Percentiles rank a stretch among this genome's conserved stretches.
These are phyloP conservation scores for Lentinula guzmanii DNA, from an alignment of 768 basidiomycete species.

Conservation along the genomic window DNA sequence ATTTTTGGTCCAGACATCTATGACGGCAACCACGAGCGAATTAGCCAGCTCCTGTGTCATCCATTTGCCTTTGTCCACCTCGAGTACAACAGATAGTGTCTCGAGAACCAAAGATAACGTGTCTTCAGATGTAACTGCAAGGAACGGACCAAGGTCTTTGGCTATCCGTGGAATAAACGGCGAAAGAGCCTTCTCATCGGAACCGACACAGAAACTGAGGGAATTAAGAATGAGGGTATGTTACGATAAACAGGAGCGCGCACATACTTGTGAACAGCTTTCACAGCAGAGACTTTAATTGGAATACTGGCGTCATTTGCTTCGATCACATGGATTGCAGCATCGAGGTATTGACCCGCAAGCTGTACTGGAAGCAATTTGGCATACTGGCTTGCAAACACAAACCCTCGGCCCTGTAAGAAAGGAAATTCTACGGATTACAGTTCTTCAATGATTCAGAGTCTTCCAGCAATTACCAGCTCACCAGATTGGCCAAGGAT, in stretches of 20 bases:
- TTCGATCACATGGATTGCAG: conserved; percentile 83
- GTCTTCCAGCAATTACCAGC: conserved; percentile 15
- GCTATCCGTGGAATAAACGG: conserved; percentile 72
- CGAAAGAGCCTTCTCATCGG: conserved; percentile 51
- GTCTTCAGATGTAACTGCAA: conserved; percentile 77
- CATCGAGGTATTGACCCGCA: conserved; percentile 81
- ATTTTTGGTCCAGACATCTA: conserved; percentile 84
- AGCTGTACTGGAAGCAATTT: conserved; percentile 65
- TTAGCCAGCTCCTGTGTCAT: conserved; percentile 59
- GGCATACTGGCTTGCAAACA: conserved; percentile 88
- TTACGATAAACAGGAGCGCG: neutral
- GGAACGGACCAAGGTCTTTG: conserved; percentile 77
- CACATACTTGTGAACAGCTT: conserved; percentile 85
- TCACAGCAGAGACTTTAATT: conserved; percentile 91
- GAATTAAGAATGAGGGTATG: neutral
- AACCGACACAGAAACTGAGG: conserved; percentile 62
- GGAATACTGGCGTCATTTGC: conserved; percentile 65
- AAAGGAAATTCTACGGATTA: conserved; percentile 69
- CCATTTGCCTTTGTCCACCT: conserved; percentile 71
- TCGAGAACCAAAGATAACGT: conserved; percentile 86
- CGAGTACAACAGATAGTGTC: conserved; percentile 73
- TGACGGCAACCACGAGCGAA: conserved; percentile 57
- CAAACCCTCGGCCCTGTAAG: conserved; percentile 90
- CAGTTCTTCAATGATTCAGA: neutral
- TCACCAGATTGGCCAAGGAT: conserved; percentile 67